Conservation (phyloP, 208 protist species). For the Zelonia costaricensis region DNA sequence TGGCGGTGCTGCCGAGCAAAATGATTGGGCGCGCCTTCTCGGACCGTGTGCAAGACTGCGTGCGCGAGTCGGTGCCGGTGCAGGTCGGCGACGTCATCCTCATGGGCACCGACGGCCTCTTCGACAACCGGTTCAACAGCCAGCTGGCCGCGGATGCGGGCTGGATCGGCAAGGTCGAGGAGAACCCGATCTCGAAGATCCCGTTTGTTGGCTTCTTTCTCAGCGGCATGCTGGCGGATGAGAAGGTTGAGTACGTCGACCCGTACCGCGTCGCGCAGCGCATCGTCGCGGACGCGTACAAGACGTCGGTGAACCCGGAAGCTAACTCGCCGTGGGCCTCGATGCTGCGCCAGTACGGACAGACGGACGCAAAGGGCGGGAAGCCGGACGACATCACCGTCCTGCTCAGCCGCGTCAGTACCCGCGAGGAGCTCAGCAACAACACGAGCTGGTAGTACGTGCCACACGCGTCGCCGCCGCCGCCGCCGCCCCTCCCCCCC, state of each 20-base stretch:
- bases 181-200: conserved; percentile 65
- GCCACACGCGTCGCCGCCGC: too few relatives aligned
- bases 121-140: conserved; percentile 93
- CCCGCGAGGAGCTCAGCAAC: conserved; percentile 74
- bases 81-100: conserved; percentile 93
- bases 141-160: conserved; percentile 79
- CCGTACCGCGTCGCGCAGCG: conserved; percentile 90
- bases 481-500: too few relatives aligned
- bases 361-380: conserved; percentile 72
- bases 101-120: conserved; percentile 93
- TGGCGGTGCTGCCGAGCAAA: conserved; percentile 74
- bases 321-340: conserved; percentile 82
- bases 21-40: conserved; percentile 75
- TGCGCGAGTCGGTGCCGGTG: conserved; percentile 74
- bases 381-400: conserved; percentile 93
- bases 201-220: conserved; percentile 80
- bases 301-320: conserved; percentile 63
- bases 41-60: conserved; percentile 65
- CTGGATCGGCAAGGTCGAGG: conserved; percentile 75
- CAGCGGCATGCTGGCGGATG: conserved; percentile 64
- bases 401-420: conserved; percentile 83
- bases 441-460: conserved; percentile 51
- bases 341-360: conserved; percentile 82
- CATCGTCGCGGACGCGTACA: conserved; percentile 81
- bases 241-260: conserved; percentile 79